Evolutionary conservation across 169 alveolate species (phyloP).

Genomic region (Plasmodium blacklocki): DNA sequence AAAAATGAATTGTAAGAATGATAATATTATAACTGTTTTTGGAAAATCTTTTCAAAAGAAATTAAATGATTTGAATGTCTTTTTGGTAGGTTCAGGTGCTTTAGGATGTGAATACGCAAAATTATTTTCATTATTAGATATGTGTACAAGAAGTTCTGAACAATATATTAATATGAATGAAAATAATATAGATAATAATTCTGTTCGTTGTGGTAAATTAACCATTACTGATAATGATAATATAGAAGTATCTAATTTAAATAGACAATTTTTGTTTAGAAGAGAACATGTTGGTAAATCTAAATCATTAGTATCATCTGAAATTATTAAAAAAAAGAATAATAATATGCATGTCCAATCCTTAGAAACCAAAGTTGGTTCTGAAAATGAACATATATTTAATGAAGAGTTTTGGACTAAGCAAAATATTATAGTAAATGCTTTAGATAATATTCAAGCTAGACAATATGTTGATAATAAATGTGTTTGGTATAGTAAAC

Average conservation of each 20-base stretch:
- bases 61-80: conserved; percentile 70
- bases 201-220: conserved; percentile 85
- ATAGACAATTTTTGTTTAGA: conserved; percentile 98
- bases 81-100: conserved; percentile 99
- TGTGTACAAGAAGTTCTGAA: conserved; percentile 83
- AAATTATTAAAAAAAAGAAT: conserved; percentile 92
- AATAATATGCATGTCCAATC: conserved; percentile 86
- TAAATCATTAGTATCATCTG: conserved; percentile 87
- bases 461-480: conserved; percentile 97
- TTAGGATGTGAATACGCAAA: conserved; percentile 99
- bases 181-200: neutral
- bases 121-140: conserved; percentile 97
- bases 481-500: conserved; percentile 98
- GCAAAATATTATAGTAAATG: conserved; percentile 96
- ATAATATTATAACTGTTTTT: conserved; percentile 80
- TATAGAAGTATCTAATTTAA: conserved; percentile 97
- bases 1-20: conserved; percentile 77
- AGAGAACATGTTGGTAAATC: conserved; percentile 88
- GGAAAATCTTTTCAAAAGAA: conserved; percentile 80
- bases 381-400: conserved; percentile 96
- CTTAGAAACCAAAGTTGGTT: conserved; percentile 93
- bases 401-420: conserved; percentile 98
- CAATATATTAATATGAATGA: too few relatives aligned
- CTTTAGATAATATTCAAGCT: conserved; percentile 97
- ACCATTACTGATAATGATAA: conserved; percentile 98